Evolutionary conservation across 2,329 filamentous ascomycete species (phyloP).

Genomic region (Beauveria pseudobassiana): DNA sequence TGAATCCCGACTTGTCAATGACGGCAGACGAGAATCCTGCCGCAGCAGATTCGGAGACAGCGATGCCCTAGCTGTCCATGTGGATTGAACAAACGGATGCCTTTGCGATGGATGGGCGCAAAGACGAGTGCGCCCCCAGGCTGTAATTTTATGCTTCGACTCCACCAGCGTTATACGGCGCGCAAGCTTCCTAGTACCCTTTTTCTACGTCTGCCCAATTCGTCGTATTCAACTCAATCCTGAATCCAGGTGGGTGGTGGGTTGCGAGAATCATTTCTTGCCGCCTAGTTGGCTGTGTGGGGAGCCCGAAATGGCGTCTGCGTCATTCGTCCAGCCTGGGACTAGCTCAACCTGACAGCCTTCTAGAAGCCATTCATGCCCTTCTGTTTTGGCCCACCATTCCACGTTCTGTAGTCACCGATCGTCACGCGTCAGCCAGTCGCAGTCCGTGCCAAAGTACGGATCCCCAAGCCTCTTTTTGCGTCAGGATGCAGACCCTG

Average conservation of each 20-base stretch:
- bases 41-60: background rate
- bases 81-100: background rate
- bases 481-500: background rate
- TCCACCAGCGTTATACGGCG: background rate
- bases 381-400: conserved; percentile 9
- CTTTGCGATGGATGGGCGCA: background rate
- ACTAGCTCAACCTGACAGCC: conserved; percentile 26
- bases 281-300: conserved; percentile 22
- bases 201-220: background rate
- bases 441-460: background rate
- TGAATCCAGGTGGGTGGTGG: background rate
- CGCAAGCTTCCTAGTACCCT: background rate
- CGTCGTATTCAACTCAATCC: background rate
- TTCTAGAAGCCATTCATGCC: conserved; percentile 27
- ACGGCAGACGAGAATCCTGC: background rate
- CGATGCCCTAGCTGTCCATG: background rate
- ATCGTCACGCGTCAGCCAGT: background rate
- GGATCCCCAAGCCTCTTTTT: background rate
- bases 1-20: background rate
- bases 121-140: background rate
- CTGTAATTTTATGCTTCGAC: background rate
- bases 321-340: conserved; percentile 16
- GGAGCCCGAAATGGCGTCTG: conserved; percentile 18
- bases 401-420: background rate
- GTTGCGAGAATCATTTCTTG: background rate